phyloP scores from a whole-genome alignment of 2,329 filamentous ascomycete genomes.

The Exophiala sp. region DNA sequence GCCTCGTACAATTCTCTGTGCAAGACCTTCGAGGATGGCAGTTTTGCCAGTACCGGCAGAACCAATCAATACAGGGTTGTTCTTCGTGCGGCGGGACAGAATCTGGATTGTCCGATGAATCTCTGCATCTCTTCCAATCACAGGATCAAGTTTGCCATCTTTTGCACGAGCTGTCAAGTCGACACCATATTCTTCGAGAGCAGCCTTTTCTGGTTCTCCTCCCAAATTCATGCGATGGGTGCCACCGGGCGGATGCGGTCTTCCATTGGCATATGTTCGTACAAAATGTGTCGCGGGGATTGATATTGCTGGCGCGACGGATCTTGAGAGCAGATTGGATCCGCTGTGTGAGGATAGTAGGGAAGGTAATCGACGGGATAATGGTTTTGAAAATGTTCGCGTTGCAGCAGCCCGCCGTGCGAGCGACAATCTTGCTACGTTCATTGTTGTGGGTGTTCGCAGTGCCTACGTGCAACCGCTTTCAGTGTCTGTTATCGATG shows the following conservation, averaged over 20 bases:
- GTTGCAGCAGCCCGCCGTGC: constrained; percentile 22
- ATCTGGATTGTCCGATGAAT: constrained; percentile 95
- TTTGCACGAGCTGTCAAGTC: constrained; percentile 82
- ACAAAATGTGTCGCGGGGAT: constrained; percentile 12
- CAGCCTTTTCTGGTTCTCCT: constrained; percentile 72
- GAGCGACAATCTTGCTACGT: constrained; percentile 22
- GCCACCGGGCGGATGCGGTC: constrained; percentile 76
- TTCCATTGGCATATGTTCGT: constrained; percentile 54
- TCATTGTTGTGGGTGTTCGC: constrained; percentile 15
- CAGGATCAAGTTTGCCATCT: constrained; percentile 88
- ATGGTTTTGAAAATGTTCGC: constrained; percentile 7
- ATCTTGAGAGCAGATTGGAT: constrained; percentile 2
- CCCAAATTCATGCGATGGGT: constrained; percentile 92
- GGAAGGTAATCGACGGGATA: constrained; percentile 9
- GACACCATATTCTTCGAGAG: constrained; percentile 84
- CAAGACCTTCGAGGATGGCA: constrained; percentile 92
- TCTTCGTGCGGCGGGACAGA: constrained; percentile 87
- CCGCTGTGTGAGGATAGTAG: constrained; percentile 1
- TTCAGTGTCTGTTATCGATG: constrained; percentile 20
- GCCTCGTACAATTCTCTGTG: constrained; percentile 84
- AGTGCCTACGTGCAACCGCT: constrained; percentile 6
- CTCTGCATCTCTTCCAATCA: constrained; percentile 87
- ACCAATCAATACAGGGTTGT: constrained; percentile 97
- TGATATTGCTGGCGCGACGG: constrained; percentile 4
- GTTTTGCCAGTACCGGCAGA: constrained; percentile 98